These are phyloP conservation scores for Microsporum audouinii DNA, from an alignment of 2,329 filamentous ascomycete species.

Conservation along the genomic window DNA sequence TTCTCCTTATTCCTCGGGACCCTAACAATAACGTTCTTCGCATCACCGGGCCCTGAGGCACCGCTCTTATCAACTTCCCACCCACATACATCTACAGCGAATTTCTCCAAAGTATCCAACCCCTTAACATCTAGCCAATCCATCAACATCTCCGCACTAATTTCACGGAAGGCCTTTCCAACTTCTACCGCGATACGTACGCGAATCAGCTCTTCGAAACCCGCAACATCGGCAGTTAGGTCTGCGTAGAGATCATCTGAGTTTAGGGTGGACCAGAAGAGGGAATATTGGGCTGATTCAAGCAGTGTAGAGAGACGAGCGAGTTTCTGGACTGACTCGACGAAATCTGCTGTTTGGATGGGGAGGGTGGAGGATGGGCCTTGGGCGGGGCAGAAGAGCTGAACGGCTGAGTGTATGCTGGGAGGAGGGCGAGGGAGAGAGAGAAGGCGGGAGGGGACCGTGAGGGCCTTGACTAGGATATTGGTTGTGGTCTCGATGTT, in stretches of 20 bases:
- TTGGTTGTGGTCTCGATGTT: slow-evolving; percentile 97
- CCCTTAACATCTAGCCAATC: slow-evolving; percentile 61
- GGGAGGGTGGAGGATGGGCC: slow-evolving; percentile 38
- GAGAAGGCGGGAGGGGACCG: slow-evolving; percentile 94
- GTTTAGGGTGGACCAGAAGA: slow-evolving; percentile 89
- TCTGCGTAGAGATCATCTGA: slow-evolving; percentile 93
- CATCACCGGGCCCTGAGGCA: slow-evolving; percentile 19
- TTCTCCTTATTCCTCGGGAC: slow-evolving; percentile 93
- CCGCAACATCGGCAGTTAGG: slow-evolving; percentile 81
- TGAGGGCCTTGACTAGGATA: slow-evolving; percentile 95
- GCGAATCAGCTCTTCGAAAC: slow-evolving; percentile 90
- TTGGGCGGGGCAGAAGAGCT: slow-evolving; percentile 38
- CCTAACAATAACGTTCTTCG: slow-evolving; percentile 43
- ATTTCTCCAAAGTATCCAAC: slow-evolving; percentile 58
- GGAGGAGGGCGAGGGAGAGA: slow-evolving; percentile 86
- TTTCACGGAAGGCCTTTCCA: slow-evolving; percentile 65
- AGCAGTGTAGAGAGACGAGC: slow-evolving; percentile 74
- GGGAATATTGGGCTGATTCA: slow-evolving; percentile 75
- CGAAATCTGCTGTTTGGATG: slow-evolving; percentile 43
- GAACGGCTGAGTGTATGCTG: slow-evolving; percentile 62
- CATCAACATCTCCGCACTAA: slow-evolving; percentile 57
- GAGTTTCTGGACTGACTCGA: slow-evolving; percentile 85
- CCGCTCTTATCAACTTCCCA: slow-evolving; percentile 63
- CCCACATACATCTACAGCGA: slow-evolving; percentile 71
- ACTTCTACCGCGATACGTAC: slow-evolving; percentile 81